Evolutionary conservation across 73 alveolate species (phyloP), one percentile per base, ranked within the genome.

Genomic region (Paraurostyla sp.): DNA sequence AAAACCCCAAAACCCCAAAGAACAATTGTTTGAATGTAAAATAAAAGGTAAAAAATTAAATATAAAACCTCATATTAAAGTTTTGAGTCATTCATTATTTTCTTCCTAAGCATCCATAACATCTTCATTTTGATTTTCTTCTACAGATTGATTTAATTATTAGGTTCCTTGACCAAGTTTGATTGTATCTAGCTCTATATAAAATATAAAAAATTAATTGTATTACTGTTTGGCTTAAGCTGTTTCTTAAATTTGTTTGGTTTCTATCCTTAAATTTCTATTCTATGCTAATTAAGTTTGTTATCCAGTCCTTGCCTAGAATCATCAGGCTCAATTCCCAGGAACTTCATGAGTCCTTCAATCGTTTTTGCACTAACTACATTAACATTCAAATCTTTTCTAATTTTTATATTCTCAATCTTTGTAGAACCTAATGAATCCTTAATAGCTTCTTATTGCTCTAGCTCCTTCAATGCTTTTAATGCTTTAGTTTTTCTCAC

Each of bases 251-350:
- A 7, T 54, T 54, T 78, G 68, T 78, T 78, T 22, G 89, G 89
- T 32, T 78, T 78, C 46, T 78, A 40, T 13, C 89, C 89, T 35
- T 78, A 43, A 0, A 78, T 78, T 38, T 78, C 89, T 3, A 71
- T 71, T 71, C 91, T 88, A 15, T 23, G 50, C 33, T 76, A 27
- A 23, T 81, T 88, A 25, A 88, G 87, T 35, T 88, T 88, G 45
- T 63, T 69, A 46, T 89, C 94, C 32, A 89, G 58, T 15, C 82
- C 51, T 27, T 89, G 51, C 3, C 25, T 45, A 27, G 83, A 75
- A 29, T 89, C 94, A 0, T 89, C 91, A 0, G 89, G 90, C 38
- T 80, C 69, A n/a, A 89, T 29, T 23, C 80, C 91, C 35, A 89
- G 35, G 62, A 89, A 81, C 23, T 41, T 46, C 69, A 89, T 45